Conservation (phyloP, 768 basidiomycete genomes). For the Podaxis rugospora region DNA sequence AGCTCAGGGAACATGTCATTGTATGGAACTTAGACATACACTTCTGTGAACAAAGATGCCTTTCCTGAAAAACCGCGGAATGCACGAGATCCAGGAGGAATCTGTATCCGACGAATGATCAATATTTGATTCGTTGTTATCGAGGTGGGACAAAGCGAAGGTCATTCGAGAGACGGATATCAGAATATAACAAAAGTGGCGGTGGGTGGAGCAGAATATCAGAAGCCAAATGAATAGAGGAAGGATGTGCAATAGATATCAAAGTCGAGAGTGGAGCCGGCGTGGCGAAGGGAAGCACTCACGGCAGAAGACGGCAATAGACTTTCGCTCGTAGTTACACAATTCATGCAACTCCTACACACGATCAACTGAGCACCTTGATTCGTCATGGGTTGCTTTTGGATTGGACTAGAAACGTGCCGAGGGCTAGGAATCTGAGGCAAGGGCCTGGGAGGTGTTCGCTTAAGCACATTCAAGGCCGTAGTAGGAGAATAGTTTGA, state of each 20-base stretch:
- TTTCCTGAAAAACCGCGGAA: constrained; percentile 57
- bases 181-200: neutral
- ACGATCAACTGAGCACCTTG: neutral
- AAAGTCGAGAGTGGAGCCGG: constrained; percentile 14
- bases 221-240: constrained; percentile 24
- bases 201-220: constrained; percentile 29
- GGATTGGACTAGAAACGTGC: neutral
- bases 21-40: constrained; percentile 29
- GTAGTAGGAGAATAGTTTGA: neutral
- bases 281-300: neutral
- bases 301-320: constrained; percentile 6
- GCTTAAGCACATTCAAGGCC: constrained; percentile 13
- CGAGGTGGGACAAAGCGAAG: neutral
- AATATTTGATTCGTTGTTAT: constrained; percentile 1
- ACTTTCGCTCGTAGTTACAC: constrained; percentile 6
- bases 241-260: constrained; percentile 32
- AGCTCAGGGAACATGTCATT: neutral
- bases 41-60: constrained; percentile 54
- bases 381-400: neutral
- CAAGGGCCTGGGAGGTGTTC: constrained; percentile 36
- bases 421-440: constrained; percentile 36
- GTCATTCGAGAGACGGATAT: neutral
- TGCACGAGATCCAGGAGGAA: constrained; percentile 39
- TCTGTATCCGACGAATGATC: constrained; percentile 22
- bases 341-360: constrained; percentile 8